Percentiles rank a stretch among this genome's conserved stretches.
Conservation (phyloP, 768 basidiomycete species). For the Mycena haematopus region DNA sequence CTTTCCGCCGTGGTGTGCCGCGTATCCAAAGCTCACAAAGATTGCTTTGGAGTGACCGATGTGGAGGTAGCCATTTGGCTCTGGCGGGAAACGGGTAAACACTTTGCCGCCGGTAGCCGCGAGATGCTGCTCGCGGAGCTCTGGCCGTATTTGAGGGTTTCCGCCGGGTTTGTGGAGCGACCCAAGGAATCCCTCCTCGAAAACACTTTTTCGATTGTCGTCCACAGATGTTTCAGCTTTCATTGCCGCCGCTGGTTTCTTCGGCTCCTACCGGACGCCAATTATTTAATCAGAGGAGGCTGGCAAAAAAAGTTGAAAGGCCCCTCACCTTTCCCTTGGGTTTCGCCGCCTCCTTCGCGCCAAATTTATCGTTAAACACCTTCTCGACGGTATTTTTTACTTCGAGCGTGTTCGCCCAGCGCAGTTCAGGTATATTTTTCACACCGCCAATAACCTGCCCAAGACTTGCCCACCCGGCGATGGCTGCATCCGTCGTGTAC, state of each 20-base stretch:
- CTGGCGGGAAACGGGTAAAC: conserved; percentile 96
- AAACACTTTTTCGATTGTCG: conserved; percentile 68
- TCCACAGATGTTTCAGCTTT: conserved; percentile 44
- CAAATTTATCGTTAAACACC: conserved; percentile 71
- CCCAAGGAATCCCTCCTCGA: conserved; percentile 94
- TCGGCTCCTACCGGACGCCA: conserved; percentile 47
- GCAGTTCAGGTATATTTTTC: conserved; percentile 64
- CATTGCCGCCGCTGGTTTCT: conserved; percentile 43
- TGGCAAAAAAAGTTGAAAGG: neutral
- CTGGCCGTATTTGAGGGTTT: conserved; percentile 84
- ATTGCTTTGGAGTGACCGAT: conserved; percentile 99
- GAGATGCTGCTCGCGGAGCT: conserved; percentile 83
- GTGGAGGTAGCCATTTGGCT: conserved; percentile 96
- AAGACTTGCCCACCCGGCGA: conserved; percentile 78
- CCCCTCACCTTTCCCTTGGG: conserved; percentile 66
- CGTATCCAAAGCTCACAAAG: conserved; percentile 98
- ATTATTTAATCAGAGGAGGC: neutral
- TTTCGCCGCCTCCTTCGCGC: conserved; percentile 70
- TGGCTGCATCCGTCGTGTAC: conserved; percentile 61
- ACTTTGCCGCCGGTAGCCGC: conserved; percentile 81
- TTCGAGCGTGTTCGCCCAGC: conserved; percentile 87
- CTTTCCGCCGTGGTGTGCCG: conserved; percentile 89
- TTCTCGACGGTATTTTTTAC: conserved; percentile 83
- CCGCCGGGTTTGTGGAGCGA: conserved; percentile 91
- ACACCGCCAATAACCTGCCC: conserved; percentile 69